A percentile compares a stretch with the other conserved stretches of the same genome.
Evolutionary conservation across 1,284 basidiomycete genomes (phyloP).

Genomic region (Cerrena zonata): DNA sequence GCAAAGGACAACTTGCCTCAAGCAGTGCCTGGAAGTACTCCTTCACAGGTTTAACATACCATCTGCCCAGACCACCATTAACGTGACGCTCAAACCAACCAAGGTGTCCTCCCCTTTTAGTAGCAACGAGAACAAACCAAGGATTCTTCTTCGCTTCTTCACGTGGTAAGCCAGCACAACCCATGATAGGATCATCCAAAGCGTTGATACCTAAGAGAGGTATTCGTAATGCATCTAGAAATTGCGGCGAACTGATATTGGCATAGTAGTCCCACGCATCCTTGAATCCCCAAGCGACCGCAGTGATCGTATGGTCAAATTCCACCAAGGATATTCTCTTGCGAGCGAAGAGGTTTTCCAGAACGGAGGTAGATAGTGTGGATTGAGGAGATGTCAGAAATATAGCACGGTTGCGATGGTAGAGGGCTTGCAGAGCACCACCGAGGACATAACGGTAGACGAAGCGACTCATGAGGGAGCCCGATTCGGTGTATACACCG

Average conservation of each 20-base stretch:
- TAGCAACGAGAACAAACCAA: slow-evolving; percentile 21
- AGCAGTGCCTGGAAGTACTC: slow-evolving; percentile 22
- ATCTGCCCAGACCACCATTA: slow-evolving; percentile 17
- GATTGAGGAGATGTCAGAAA: slow-evolving; percentile 13
- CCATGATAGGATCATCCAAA: slow-evolving; percentile 23
- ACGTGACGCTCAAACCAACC: slow-evolving; percentile 22
- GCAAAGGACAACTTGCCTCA: slow-evolving; percentile 14
- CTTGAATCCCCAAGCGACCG: slow-evolving; percentile 20
- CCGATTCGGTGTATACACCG: slow-evolving; percentile 14
- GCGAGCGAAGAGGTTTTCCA: slow-evolving; percentile 15
- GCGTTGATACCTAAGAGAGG: slow-evolving; percentile 24
- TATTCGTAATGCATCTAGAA: slow-evolving; percentile 14
- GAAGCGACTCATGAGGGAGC: slow-evolving; percentile 15
- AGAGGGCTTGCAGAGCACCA: slow-evolving; percentile 19
- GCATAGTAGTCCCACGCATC: slow-evolving; percentile 22
- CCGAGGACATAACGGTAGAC: slow-evolving; percentile 23
- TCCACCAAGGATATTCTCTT: slow-evolving; percentile 15
- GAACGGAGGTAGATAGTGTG: slow-evolving; percentile 7
- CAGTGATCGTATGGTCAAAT: slow-evolving; percentile 18
- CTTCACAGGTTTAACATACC: slow-evolving; percentile 22
- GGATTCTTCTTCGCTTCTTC: slow-evolving; percentile 16
- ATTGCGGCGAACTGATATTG: slow-evolving; percentile 17
- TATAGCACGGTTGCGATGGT: slow-evolving; percentile 15
- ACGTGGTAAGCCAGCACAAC: slow-evolving; percentile 12
- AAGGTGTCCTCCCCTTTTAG: slow-evolving; percentile 22